These are phyloP conservation scores for Forsythia viridissima DNA, from an alignment of 257 asterid species.

Conservation along the genomic window DNA sequence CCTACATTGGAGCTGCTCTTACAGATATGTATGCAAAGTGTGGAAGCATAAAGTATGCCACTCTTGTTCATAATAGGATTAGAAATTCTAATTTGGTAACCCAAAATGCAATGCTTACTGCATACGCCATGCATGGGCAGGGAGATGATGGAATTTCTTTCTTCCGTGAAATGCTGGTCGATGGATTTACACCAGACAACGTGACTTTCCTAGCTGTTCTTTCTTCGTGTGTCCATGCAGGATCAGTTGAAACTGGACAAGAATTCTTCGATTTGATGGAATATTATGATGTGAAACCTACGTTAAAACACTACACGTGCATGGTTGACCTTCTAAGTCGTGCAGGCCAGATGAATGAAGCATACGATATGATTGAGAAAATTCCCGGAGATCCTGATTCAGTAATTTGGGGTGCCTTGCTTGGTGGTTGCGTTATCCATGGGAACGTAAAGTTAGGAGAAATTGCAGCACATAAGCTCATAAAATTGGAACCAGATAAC, in stretches of 20 bases:
- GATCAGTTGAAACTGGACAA: slow-evolving; percentile 55
- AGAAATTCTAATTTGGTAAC: slow-evolving; percentile 49
- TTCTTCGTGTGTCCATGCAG: slow-evolving; percentile 75
- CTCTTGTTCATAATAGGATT: slow-evolving; percentile 37
- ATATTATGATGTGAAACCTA: slow-evolving; percentile 44
- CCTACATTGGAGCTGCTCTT: slow-evolving; percentile 58
- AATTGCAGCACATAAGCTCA: slow-evolving; percentile 60
- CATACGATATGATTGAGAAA: slow-evolving; percentile 38
- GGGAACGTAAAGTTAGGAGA: slow-evolving; percentile 65
- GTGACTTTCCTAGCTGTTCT: slow-evolving; percentile 75
- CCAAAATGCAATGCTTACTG: slow-evolving; percentile 75
- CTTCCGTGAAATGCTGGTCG: slow-evolving; percentile 47
- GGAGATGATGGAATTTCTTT: slow-evolving; percentile 67
- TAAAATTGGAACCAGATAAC: slow-evolving; percentile 56
- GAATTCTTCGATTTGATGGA: slow-evolving; percentile 65
- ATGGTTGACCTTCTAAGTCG: slow-evolving; percentile 82
- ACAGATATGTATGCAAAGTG: slow-evolving; percentile 83
- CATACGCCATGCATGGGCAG: slow-evolving; percentile 73
- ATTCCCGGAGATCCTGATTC: slow-evolving; percentile 60
- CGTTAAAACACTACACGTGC: slow-evolving; percentile 75
- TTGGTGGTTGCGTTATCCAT: slow-evolving; percentile 73
- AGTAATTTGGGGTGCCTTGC: slow-evolving; percentile 81
- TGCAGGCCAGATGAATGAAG: slow-evolving; percentile 57
- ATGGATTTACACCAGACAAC: slow-evolving; percentile 58
- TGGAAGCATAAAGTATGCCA: slow-evolving; percentile 56